Base-by-base conservation (phyloP, 2,329 filamentous ascomycete species). In the Cytospora schulzeri region DNA sequence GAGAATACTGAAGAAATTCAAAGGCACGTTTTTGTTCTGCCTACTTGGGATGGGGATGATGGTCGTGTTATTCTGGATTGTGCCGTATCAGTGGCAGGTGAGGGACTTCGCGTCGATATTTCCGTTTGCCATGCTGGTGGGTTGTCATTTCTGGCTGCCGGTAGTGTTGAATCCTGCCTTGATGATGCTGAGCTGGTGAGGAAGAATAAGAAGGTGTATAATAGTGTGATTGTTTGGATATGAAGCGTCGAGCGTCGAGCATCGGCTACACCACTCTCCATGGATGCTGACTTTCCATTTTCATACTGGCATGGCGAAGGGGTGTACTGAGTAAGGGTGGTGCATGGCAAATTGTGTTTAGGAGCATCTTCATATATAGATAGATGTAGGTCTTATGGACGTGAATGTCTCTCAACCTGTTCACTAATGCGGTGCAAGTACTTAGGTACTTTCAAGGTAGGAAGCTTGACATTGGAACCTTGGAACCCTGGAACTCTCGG, bases 151-250 rank as follows among this genome's bases (percentile, higher is more conserved):
- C 71, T 73, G 85, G 50, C 73, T 88, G 65, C 86, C 86, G 12
- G 81, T 89, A 57, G 79, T 80, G 63, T 74, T 89, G 66, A 89
- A 89, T 69, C 87, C 87, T 24, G 85, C 84, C 58, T 72, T 89
- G 76, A 88, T 89, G 85, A 79, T 82, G 72, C 86, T 88, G 71
- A 85, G 82, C 53, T 88, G 81, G 79, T 88, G 79, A 57, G 31
- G n/a, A 57, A 29, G n/a, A n/a, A 31, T 15, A 1, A 11, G 48
- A 12, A 22, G 22, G 2, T 31, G 33, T 5, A 31, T 26, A 19
- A 7, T 15, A 4, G 22, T 22, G 54, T 31, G n/a, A 35, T 15
- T 48, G 22, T 14, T 35, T 35, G 33, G 14, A 1, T 35, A 35
- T 35, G 33, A 12, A 11, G 33, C 33, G 4, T 35, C 33, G 33